Evolutionary conservation across 2,329 filamentous ascomycete genomes (phyloP).

Genomic region (Fusarium transvaalense): DNA sequence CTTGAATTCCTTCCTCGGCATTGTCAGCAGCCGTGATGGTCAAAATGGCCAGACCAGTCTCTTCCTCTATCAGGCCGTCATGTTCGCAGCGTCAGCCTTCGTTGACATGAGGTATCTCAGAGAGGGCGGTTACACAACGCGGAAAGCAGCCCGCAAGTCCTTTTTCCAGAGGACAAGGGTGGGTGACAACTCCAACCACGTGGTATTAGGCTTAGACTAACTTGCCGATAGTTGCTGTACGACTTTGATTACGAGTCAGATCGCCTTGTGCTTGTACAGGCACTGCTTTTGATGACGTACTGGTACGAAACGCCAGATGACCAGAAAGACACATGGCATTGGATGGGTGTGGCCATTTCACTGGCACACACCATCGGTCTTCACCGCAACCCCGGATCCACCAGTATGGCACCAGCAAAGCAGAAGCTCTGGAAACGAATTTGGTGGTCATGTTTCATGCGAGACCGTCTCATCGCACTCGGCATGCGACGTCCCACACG

Average conservation of each 20-base stretch:
- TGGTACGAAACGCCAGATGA: conserved; percentile 98
- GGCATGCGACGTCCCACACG: conserved; percentile 94
- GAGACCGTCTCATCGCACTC: conserved; percentile 89
- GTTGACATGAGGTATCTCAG: conserved; percentile 83
- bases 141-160: conserved; percentile 85
- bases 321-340: conserved; percentile 98
- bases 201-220: conserved; percentile 23
- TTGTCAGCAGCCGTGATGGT: conserved; percentile 76
- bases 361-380: conserved; percentile 93
- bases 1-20: conserved; percentile 69
- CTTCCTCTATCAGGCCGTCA: conserved; percentile 91
- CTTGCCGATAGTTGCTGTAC: conserved; percentile 75
- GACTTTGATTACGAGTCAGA: conserved; percentile 96
- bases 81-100: conserved; percentile 93
- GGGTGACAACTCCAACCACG: conserved; percentile 53
- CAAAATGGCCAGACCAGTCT: conserved; percentile 80
- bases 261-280: conserved; percentile 88
- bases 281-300: conserved; percentile 91
- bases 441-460: conserved; percentile 98
- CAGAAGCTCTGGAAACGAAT: conserved; percentile 93
- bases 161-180: conserved; percentile 92
- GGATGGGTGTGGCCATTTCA: conserved; percentile 97
- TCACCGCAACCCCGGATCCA: conserved; percentile 84
- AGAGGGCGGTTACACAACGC: conserved; percentile 79
- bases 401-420: conserved; percentile 78